Conservation (phyloP, 78 protist genomes). For the Dictyostelium capitatum region DNA sequence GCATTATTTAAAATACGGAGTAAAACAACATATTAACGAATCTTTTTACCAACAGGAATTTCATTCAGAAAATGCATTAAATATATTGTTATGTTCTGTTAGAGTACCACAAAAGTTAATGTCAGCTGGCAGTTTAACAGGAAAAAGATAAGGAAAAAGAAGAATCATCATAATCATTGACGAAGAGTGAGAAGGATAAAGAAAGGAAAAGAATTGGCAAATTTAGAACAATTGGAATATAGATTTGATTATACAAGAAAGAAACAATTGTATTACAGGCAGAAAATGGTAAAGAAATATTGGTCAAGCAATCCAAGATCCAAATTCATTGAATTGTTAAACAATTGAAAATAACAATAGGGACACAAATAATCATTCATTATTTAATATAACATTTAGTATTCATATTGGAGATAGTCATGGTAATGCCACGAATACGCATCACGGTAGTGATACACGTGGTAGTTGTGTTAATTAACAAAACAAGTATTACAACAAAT, state of each 20-base stretch:
- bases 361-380: not conserved
- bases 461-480: not conserved
- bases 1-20: no score
- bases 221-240: not conserved
- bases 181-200: not conserved
- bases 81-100: constrained; percentile 73
- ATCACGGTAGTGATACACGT: not conserved
- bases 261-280: constrained; percentile 80
- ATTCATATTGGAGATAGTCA: not conserved
- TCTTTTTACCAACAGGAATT: no score
- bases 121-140: not conserved
- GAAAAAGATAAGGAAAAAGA: not conserved
- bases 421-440: not conserved
- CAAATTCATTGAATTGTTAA: constrained; percentile 63
- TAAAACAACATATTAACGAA: no score
- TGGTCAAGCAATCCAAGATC: constrained; percentile 73
- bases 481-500: no score
- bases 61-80: constrained; percentile 78
- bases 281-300: constrained; percentile 66
- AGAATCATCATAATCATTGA: not conserved
- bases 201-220: not conserved
- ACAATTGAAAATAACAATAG: not conserved
- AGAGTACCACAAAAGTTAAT: constrained; percentile 47
- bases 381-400: not conserved
- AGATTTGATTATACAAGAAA: constrained; percentile 74